These are phyloP conservation scores for Pyronema domesticum DNA, from an alignment of 495 filamentous ascomycete genomes.

Conservation along the genomic window DNA sequence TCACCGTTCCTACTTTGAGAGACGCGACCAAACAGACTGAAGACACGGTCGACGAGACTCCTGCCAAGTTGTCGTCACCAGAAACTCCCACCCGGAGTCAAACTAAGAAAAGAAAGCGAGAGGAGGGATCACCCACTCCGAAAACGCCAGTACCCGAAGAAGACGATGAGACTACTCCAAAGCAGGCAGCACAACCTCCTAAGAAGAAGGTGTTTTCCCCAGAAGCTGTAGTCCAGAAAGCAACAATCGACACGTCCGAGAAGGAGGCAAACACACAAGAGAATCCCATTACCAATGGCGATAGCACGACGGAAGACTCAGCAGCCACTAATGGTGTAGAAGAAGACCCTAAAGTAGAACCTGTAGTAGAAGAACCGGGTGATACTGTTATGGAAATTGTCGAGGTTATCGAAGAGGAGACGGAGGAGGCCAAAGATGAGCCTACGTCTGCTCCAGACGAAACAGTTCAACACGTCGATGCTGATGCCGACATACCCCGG, in stretches of 20 bases:
- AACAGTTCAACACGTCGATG: conserved; percentile 22
- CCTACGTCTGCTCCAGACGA: conserved; percentile 3
- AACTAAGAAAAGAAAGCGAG: conserved; percentile 28
- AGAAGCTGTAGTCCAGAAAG: neutral
- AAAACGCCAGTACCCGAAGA: conserved; percentile 6
- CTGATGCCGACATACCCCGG: conserved; percentile 33
- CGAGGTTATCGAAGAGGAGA: conserved; percentile 8
- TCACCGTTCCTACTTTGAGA: conserved; percentile 2
- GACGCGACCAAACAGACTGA: neutral
- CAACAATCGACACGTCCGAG: neutral
- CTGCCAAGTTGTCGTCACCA: neutral
- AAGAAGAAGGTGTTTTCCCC: neutral
- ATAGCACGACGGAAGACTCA: neutral
- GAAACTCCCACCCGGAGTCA: conserved; percentile 11
- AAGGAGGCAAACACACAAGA: conserved; percentile 1
- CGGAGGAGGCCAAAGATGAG: conserved; percentile 2
- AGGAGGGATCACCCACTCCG: conserved; percentile 1
- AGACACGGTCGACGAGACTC: neutral
- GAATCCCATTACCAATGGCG: neutral
- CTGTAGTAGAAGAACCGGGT: too few species aligned
- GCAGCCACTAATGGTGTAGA: neutral
- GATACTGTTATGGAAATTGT: neutral
- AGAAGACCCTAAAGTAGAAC: neutral
- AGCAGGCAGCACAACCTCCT: neutral
- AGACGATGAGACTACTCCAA: conserved; percentile 2